Evolutionary conservation across 805 yeast species (phyloP).

Genomic region (Groenewaldozyma tartarivorans): DNA sequence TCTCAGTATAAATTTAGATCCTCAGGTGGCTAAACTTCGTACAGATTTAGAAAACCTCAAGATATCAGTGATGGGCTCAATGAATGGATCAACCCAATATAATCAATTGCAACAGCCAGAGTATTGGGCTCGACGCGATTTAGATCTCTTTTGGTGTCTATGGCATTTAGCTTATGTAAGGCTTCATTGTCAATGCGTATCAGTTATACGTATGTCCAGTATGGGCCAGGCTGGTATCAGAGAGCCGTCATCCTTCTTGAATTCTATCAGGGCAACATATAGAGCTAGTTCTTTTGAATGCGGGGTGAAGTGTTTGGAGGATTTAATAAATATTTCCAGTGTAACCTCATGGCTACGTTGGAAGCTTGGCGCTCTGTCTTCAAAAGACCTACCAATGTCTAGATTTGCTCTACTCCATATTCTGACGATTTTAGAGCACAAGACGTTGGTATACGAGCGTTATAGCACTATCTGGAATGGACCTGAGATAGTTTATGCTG

Average conservation of each 20-base stretch:
- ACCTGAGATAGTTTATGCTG: too few species aligned
- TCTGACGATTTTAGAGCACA: background rate
- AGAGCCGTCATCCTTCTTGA: background rate
- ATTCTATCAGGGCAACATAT: too few species aligned
- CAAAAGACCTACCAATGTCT: background rate
- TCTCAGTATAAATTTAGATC: background rate
- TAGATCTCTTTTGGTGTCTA: constrained; percentile 1
- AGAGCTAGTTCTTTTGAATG: too few species aligned
- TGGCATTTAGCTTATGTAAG: constrained; percentile 1
- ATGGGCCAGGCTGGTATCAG: background rate
- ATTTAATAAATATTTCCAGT: background rate
- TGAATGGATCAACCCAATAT: too few species aligned
- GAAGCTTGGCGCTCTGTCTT: background rate
- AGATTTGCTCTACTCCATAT: background rate
- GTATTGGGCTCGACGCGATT: background rate
- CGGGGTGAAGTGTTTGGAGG: background rate
- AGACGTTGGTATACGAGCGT: background rate
- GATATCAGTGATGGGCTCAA: background rate
- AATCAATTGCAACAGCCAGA: too few species aligned
- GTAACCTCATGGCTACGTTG: background rate
- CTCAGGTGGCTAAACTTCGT: background rate
- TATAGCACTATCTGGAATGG: background rate
- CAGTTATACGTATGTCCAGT: background rate
- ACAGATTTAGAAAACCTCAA: background rate
- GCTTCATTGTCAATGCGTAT: background rate